These are phyloP conservation scores for Elaeagnus macrophylla DNA, from an alignment of 306 rosid genomes.

Conservation along the genomic window DNA sequence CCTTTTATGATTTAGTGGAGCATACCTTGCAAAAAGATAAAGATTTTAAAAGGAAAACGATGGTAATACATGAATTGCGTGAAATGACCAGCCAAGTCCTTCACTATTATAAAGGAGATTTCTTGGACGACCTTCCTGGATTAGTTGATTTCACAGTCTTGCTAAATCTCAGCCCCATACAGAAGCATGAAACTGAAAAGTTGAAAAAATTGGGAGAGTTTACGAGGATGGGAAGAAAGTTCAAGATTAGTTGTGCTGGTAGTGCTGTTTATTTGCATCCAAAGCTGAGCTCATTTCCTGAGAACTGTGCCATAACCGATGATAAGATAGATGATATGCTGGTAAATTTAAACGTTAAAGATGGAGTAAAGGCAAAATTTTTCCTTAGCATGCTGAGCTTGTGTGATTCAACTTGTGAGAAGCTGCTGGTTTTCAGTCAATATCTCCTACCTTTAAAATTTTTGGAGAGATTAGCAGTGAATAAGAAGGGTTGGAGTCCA, in stretches of 20 bases:
- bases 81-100: constrained; percentile 85
- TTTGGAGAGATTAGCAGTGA: constrained; percentile 60
- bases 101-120: constrained; percentile 91
- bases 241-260: constrained; percentile 62
- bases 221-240: constrained; percentile 28
- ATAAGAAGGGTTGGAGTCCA: constrained; percentile 55
- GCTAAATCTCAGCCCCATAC: constrained; percentile 51
- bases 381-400: constrained; percentile 48
- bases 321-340: constrained; percentile 46
- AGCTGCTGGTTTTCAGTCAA: constrained; percentile 85
- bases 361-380: constrained; percentile 82
- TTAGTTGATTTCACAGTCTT: constrained; percentile 69
- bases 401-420: constrained; percentile 68
- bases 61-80: constrained; percentile 78
- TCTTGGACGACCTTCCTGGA: constrained; percentile 96
- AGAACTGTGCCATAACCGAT: constrained; percentile 33
- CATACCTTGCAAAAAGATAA: constrained; percentile 69
- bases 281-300: constrained; percentile 40
- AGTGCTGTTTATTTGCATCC: constrained; percentile 85
- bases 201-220: constrained; percentile 25
- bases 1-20: constrained; percentile 64
- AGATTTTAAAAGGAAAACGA: constrained; percentile 68
- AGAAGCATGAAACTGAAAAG: constrained; percentile 44
- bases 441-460: constrained; percentile 76
- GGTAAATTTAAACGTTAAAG: constrained; percentile 39